Conservation (phyloP, 768 basidiomycete species). For the Glaciozyma martinii region DNA sequence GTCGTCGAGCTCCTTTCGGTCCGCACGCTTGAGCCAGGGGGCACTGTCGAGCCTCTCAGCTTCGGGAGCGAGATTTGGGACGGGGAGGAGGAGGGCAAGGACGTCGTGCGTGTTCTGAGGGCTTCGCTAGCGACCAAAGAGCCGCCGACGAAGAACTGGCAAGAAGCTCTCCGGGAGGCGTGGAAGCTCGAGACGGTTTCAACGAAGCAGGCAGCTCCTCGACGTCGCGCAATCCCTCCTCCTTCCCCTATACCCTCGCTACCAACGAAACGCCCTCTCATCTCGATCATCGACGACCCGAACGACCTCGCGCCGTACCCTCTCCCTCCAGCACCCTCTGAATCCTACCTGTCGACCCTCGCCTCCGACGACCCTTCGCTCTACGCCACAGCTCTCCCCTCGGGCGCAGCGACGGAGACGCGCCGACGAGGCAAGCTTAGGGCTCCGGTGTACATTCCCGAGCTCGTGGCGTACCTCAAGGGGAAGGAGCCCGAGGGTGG, state of each 20-base stretch:
- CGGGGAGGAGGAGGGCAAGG: slow-evolving; percentile 56
- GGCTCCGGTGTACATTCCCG: slow-evolving; percentile 83
- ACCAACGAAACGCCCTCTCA: slow-evolving; percentile 33
- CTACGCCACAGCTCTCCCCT: slow-evolving; percentile 52
- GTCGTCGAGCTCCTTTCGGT: slow-evolving; percentile 59
- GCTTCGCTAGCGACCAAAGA: slow-evolving; percentile 35
- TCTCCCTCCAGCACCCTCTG: slow-evolving; percentile 28
- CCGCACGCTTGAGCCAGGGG: slow-evolving; percentile 33
- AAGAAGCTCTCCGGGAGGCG: neutral
- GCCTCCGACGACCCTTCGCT: slow-evolving; percentile 80
- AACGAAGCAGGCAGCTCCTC: neutral
- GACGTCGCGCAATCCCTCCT: neutral
- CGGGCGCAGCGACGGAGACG: slow-evolving; percentile 68
- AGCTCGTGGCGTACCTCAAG: slow-evolving; percentile 69
- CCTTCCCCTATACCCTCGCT: neutral
- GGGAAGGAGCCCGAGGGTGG: slow-evolving; percentile 44
- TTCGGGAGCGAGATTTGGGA: slow-evolving; percentile 70
- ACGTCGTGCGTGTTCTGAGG: slow-evolving; percentile 59
- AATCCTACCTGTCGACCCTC: slow-evolving; percentile 42
- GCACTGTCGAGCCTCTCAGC: slow-evolving; percentile 57
- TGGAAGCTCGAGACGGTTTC: neutral
- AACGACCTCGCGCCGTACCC: slow-evolving; percentile 29
- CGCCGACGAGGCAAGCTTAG: slow-evolving; percentile 62
- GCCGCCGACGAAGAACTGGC: slow-evolving; percentile 21
- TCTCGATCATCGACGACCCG: slow-evolving; percentile 49